Evolutionary conservation across 805 yeast species (phyloP).

Genomic region (Saccharomycopsis schoenii): DNA sequence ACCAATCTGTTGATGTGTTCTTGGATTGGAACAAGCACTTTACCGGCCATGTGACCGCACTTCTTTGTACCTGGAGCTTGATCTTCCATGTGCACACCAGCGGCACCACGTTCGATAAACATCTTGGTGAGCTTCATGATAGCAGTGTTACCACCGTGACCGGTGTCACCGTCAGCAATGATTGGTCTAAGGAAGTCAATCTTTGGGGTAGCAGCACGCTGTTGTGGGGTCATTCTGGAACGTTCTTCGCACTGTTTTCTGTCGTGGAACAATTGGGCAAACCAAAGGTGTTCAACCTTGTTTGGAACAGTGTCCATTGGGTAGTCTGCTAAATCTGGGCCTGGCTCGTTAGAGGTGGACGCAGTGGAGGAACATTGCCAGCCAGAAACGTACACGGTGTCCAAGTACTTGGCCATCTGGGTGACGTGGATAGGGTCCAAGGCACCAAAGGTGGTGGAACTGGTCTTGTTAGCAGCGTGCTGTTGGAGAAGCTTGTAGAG

Average conservation of each 20-base stretch:
- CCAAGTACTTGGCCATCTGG: constrained; percentile 94
- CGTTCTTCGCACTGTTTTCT: constrained; percentile 90
- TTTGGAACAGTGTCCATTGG: constrained; percentile 99
- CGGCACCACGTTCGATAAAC: constrained; percentile 97
- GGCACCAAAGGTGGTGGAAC: constrained; percentile 89
- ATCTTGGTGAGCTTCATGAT: constrained; percentile 89
- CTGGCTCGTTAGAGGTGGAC: constrained; percentile 93
- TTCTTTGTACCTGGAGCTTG: constrained; percentile 98
- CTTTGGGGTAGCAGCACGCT: constrained; percentile 62
- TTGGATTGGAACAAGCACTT: constrained; percentile 93
- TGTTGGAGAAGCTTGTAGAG: constrained; percentile 58
- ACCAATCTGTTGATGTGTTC: constrained; percentile 93
- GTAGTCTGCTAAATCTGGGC: constrained; percentile 97
- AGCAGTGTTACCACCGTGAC: constrained; percentile 98
- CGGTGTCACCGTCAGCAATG: constrained; percentile 96
- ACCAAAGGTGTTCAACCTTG: constrained; percentile 94
- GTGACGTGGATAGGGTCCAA: constrained; percentile 91
- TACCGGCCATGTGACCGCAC: constrained; percentile 99
- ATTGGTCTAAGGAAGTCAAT: constrained; percentile 90
- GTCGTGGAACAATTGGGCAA: constrained; percentile 95
- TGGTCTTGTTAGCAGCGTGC: constrained; percentile 65
- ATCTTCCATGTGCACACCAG: constrained; percentile 97
- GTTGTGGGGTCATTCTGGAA: constrained; percentile 43
- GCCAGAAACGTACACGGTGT: constrained; percentile 88
- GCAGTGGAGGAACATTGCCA: constrained; percentile 99